phyloP scores from a whole-genome alignment of 2,329 filamentous ascomycete species.

The Myotisia sp. region DNA sequence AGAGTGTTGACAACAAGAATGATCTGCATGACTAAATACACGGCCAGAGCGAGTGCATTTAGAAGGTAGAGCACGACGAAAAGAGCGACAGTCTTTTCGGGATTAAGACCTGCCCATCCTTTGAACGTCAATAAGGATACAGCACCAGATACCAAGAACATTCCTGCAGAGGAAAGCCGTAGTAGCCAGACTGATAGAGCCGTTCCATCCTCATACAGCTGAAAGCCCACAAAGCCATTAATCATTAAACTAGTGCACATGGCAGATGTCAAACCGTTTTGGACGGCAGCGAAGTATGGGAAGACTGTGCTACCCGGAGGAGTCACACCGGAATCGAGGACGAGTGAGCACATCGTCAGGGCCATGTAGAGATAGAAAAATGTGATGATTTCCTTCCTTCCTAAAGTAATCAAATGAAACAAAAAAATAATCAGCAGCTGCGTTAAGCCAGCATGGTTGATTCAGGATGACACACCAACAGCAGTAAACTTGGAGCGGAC shows the following conservation, averaged over 20 bases:
- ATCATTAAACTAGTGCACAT: constrained; percentile 80
- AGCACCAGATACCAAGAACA: constrained; percentile 76
- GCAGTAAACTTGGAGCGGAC: constrained; percentile 96
- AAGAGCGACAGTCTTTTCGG: constrained; percentile 72
- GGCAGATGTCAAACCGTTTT: constrained; percentile 72
- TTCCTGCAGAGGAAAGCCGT: constrained; percentile 58
- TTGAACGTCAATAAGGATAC: constrained; percentile 89
- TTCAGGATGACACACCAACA: constrained; percentile 51
- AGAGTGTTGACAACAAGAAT: constrained; percentile 78
- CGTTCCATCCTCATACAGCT: constrained; percentile 94
- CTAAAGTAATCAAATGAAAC: constrained; percentile 22
- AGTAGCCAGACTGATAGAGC: constrained; percentile 87
- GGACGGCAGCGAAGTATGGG: constrained; percentile 80
- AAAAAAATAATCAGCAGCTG: constrained; percentile 7
- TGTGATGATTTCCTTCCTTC: constrained; percentile 58
- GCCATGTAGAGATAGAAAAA: constrained; percentile 98
- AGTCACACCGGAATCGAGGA: constrained; percentile 84
- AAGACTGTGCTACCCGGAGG: constrained; percentile 68
- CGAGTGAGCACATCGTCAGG: constrained; percentile 72
- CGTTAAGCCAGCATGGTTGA: too few species aligned
- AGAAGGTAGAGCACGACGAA: constrained; percentile 87
- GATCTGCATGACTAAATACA: constrained; percentile 80
- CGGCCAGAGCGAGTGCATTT: constrained; percentile 69
- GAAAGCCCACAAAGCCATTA: constrained; percentile 97
- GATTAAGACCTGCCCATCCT: constrained; percentile 70